Base-by-base conservation (phyloP, 331 rosid genomes). In the Acacia pycnantha region DNA sequence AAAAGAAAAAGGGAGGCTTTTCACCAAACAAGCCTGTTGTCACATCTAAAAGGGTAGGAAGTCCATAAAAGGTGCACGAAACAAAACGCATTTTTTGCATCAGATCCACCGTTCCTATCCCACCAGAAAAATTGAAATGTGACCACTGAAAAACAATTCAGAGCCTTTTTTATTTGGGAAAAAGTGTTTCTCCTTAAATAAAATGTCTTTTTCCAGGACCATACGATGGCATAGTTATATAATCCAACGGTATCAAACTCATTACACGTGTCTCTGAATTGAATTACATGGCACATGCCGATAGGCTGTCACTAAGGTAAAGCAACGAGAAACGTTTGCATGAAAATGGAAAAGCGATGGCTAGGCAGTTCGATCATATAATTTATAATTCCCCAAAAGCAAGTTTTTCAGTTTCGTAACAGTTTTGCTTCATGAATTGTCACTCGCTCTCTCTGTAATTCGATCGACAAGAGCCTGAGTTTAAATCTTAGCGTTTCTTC, bases 291-390 rank as follows among this genome's bases (percentile, higher is more conserved):
- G 74, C 83, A 77, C 51, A 27, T 8, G 65, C 62, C 22, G 1
- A 73, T 47, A 56, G 54, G 85, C 69, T 48, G 8, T 18, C 9
- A 10, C 37, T 13, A 56, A 24, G 18, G 78, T 9, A 3, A 51
- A 78, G 31, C 46, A 31, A 14, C 46, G 24, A 35, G 5, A 21
- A 8, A 31, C 2, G 62, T 73, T 27, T 73, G 40, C 77, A 31
- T 70, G 43, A 31, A 46, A 46, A 47, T 62, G 67, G 26, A 66
- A 66, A 77, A 68, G 1, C 53, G 35, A 67, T 46, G 61, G 47
- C 37, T 76, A 79, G 83, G 85, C 22, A 67, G 81, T 67, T 82
- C 74, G 8, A 85, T 78, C 86, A 73, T 26, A 24, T 4, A 33
- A 51, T 21, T 51, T 31, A 14, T 4, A 33, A 43, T n/a, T 33